Conservation (phyloP, 768 basidiomycete species). For the Nidularia pulvinata region DNA sequence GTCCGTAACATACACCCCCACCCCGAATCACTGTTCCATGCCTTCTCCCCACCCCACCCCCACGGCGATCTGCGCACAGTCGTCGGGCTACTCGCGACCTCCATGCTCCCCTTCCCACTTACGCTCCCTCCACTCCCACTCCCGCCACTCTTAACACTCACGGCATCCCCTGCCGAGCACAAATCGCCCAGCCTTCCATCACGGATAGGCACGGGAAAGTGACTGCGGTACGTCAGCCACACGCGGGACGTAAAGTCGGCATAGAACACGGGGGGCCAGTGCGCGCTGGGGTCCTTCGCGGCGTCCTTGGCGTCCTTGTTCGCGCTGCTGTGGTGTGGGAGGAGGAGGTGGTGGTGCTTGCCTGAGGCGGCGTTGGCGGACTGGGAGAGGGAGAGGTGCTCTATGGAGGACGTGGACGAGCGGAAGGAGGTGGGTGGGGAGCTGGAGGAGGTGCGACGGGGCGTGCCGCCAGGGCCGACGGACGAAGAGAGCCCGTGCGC, state of each 20-base stretch:
- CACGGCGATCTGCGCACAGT: conserved; percentile 47
- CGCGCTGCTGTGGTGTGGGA: neutral
- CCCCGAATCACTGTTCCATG: conserved; percentile 47
- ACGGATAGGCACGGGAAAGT: conserved; percentile 74
- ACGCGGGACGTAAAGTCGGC: conserved; percentile 86
- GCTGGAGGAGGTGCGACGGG: conserved; percentile 8
- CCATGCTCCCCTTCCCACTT: conserved; percentile 3
- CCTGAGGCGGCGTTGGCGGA: conserved; percentile 4
- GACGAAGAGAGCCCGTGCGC: neutral
- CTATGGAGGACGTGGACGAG: conserved; percentile 34
- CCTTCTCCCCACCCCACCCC: conserved; percentile 75
- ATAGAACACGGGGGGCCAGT: conserved; percentile 86
- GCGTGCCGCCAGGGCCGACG: neutral
- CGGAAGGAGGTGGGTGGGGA: conserved; percentile 40
- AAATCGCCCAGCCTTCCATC: conserved; percentile 48
- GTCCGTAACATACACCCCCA: conserved; percentile 39
- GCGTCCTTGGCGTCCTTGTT: neutral
- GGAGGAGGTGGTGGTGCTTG: neutral
- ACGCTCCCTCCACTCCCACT: neutral
- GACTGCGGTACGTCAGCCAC: conserved; percentile 92
- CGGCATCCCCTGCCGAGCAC: conserved; percentile 7
- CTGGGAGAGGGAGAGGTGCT: conserved; percentile 15
- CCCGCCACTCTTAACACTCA: neutral
- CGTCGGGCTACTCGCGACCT: conserved; percentile 25
- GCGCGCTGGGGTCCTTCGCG: conserved; percentile 32